phyloP scores from a whole-genome alignment of 306 rosid genomes.

The Sphenostylis stenocarpa region DNA sequence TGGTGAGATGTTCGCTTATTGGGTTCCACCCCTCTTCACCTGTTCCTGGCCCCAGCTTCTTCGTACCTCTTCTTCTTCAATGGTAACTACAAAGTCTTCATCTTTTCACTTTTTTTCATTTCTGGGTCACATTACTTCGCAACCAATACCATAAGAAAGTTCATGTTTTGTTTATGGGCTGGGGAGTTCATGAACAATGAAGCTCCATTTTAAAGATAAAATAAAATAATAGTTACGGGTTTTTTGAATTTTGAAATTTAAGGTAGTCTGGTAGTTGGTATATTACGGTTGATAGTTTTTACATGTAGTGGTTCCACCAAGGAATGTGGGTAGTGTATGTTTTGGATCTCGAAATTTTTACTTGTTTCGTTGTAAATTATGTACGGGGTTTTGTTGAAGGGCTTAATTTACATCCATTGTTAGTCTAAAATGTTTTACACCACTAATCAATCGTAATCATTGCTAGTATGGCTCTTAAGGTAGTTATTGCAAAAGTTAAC shows the following conservation, averaged over 20 bases:
- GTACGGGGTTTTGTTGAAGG: conserved; percentile 4
- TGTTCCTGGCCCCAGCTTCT: conserved; percentile 73
- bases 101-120: not conserved
- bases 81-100: conserved; percentile 33
- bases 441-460: not conserved
- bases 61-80: conserved; percentile 42
- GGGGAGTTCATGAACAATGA: not conserved
- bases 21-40: conserved; percentile 54
- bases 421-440: too few species aligned
- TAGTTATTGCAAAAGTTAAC: too few species aligned
- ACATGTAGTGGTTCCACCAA: not conserved
- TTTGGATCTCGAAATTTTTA: conserved; percentile 26
- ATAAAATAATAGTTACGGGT: not conserved
- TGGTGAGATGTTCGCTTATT: conserved; percentile 69
- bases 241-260: not conserved
- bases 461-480: not conserved
- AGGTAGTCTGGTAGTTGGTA: not conserved
- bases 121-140: conserved; percentile 25
- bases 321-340: conserved; percentile 1
- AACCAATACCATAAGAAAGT: conserved; percentile 8
- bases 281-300: not conserved
- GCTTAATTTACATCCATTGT: not conserved
- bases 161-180: not conserved
- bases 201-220: not conserved
- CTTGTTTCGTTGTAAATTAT: not conserved